Evolutionary conservation across 495 filamentous ascomycete species (phyloP), one percentile per base, ranked within the genome.

Genomic region (Penicillium bialowiezense): DNA sequence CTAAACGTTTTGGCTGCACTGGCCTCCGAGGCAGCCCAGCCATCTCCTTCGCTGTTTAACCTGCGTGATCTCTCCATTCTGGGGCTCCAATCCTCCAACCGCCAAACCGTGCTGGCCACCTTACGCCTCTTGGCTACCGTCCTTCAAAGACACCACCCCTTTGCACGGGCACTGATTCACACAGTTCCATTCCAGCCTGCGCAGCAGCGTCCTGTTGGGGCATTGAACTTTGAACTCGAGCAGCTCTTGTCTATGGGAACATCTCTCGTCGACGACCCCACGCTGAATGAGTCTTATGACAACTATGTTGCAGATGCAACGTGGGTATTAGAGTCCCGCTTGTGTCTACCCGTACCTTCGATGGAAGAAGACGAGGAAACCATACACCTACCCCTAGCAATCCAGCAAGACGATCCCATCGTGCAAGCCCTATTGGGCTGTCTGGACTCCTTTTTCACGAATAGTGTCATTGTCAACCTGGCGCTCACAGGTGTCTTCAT

Each of bases 41-140:
- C 89, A 21, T 90, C 90, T 7, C 95, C 93, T 7, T 80, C 87
- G 28, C 76, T 98, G 2, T 97, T 97, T 72, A 97, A 92, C 59
- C 74, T 98, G 29, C 86, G 90, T 36, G 93, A 97, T 69, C 77
- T 99, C n/a, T 82, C 93, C 24, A 75, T 91, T 2, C 82, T 87
- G 12, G 92, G 91, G 59, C 75, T 96, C n/a, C 75, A 80, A 51
- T 97, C 95, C 4, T 75, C 75, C 21, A 96, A 90, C 58, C 80
- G 87, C 29, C 91, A 96, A 57, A 97, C 93, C 4, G 83, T 95
- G 13, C 82, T 88, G 43, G 88, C 91, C 18, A 95, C 92, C 3
- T 72, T 99, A 14, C 88, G 89, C 41, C 78, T 99, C 3, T 73
- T 92, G 17, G 87, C 88, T 23, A 84, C 89, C 23, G 86, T 97